Percentiles rank a stretch among this genome's conserved stretches.
These are phyloP conservation scores for Podaxis rugospora DNA, from an alignment of 768 basidiomycete species.

Conservation along the genomic window DNA sequence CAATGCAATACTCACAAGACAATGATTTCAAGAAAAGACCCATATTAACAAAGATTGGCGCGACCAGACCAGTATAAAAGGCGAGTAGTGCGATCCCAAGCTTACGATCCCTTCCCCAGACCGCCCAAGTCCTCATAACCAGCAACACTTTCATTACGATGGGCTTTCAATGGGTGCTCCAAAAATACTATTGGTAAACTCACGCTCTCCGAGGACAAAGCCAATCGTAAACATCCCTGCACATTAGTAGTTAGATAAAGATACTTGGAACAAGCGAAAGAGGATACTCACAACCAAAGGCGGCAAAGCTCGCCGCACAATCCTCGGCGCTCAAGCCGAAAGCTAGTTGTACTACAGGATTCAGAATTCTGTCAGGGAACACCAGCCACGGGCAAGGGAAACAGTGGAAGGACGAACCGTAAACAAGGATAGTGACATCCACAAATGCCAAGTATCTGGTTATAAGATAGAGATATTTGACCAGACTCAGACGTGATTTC, in stretches of 20 bases:
- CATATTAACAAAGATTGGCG: slow-evolving; percentile 1
- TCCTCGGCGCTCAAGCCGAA: not conserved
- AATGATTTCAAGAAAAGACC: not conserved
- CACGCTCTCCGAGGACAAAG: not conserved
- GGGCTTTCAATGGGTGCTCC: not conserved
- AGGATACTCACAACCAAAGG: not conserved
- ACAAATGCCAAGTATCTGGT: slow-evolving; percentile 1
- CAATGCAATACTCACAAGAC: not conserved
- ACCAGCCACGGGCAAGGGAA: not conserved
- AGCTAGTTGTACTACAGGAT: not conserved
- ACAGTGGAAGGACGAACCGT: not conserved
- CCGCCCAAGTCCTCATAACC: slow-evolving; percentile 7
- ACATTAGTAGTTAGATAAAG: not conserved
- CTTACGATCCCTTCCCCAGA: slow-evolving; percentile 7
- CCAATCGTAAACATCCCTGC: not conserved
- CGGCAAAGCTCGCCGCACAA: not conserved
- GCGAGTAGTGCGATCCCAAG: not conserved
- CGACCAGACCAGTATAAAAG: slow-evolving; percentile 4
- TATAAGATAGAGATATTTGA: slow-evolving; percentile 1
- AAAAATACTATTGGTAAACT: not conserved
- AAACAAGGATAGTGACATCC: not conserved
- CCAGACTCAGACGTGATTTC: not conserved
- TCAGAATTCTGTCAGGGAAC: not conserved
- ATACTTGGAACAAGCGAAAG: not conserved
- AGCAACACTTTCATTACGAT: not conserved